Base-by-base conservation (phyloP, 2,329 filamentous ascomycete genomes). In the Xylogone sp. region DNA sequence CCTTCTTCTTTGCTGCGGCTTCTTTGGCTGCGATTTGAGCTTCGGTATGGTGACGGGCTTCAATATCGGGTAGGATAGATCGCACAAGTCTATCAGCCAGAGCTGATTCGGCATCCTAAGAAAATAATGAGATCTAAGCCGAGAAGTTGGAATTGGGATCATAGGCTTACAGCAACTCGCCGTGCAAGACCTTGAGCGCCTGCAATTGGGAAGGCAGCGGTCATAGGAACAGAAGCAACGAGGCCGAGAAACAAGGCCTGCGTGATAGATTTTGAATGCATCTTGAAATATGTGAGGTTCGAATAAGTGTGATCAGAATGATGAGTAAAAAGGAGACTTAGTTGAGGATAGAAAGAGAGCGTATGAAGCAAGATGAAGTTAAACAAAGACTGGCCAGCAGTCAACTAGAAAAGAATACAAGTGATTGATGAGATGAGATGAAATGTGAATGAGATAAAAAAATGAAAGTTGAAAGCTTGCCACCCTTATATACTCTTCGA, bases 371-470 rank as follows among this genome's bases (percentile, higher is more conserved):
- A 39, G 13, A 18, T 16, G 34, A 39, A 39, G 34, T 39, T 7
- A 53, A 50, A 53, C 27, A 56, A 61, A 51, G 55, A 62, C 61
- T 64, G 61, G 59, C 61, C 60, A 54, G 60, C 61, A 64, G 61
- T 61, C 47, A 24, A 20, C 34, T 39, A 54, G 46, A 55, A 52
- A 55, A 44, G 51, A 60, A 60, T 58, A 51, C 22, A 49, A 53
- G 47, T 58, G 43, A 47, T 19, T 51, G 56, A 46, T 44, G 29
- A 50, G 42, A 48, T 21, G 22, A 39, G 43, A 46, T 29, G 24
- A 48, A 48, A 50, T 19, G 21, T 42, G 49, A 42, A 34, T 43
- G 49, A 39, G 43, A 51, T 49, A 49, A 48, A 49, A 48, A 50
- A 42, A 51, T 49, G 50, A 48, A 49, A 48, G 48, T 42, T 16